These are phyloP conservation scores for Russula olivacea DNA, from an alignment of 768 basidiomycete genomes.

Conservation along the genomic window DNA sequence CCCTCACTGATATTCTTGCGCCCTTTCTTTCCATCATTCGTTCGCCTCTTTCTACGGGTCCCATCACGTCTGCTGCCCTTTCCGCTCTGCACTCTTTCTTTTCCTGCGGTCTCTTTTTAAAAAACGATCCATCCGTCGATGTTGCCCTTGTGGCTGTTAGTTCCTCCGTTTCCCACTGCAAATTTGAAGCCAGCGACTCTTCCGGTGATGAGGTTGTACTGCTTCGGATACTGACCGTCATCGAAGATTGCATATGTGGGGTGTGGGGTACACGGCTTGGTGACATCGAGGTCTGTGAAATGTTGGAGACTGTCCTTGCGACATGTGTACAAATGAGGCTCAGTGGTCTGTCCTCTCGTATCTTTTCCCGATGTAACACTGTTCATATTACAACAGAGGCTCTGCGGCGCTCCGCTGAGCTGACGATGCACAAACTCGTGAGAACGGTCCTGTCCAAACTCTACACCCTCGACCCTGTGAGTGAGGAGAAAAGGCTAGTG, in stretches of 20 bases:
- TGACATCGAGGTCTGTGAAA: conserved; percentile 94
- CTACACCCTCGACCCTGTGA: conserved; percentile 53
- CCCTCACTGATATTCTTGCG: conserved; percentile 58
- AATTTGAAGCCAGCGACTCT: conserved; percentile 95
- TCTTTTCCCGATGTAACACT: background rate
- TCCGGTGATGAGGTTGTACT: conserved; percentile 97
- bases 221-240: conserved; percentile 84
- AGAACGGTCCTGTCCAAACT: conserved; percentile 75
- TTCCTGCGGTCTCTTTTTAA: conserved; percentile 63
- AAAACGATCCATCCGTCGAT: conserved; percentile 51
- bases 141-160: conserved; percentile 76
- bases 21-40: conserved; percentile 94
- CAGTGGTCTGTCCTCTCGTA: conserved; percentile 59
- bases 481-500: conserved; percentile 64
- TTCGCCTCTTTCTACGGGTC: conserved; percentile 91
- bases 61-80: conserved; percentile 93
- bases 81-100: conserved; percentile 87
- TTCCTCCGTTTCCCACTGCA: conserved; percentile 88
- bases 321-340: conserved; percentile 96
- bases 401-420: conserved; percentile 80
- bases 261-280: conserved; percentile 66
- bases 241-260: conserved; percentile 74
- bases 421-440: conserved; percentile 83
- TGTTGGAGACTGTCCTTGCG: conserved; percentile 95
- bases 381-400: conserved; percentile 51